Base-by-base conservation (phyloP, 2,329 filamentous ascomycete genomes). In the Chaetoscypha palmicola region DNA sequence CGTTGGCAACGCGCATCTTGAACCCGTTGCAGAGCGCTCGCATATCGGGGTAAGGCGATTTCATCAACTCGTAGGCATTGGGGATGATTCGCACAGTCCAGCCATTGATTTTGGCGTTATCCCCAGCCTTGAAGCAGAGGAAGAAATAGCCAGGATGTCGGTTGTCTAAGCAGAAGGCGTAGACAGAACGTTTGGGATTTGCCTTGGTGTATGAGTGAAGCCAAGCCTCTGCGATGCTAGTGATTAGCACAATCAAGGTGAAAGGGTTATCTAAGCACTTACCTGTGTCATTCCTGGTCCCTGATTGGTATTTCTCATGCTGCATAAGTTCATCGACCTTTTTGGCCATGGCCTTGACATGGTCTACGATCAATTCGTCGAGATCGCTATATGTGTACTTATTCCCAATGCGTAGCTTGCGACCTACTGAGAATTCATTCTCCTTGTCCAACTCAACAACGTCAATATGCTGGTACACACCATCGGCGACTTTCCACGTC, bases 261-360 rank as follows among this genome's bases (percentile, higher is more conserved):
- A 14, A 46, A 17, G 30, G 44, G 41, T 17, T 16, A 16, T 16
- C 11, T 37, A 11, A 26, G 24, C 43, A 72, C 85, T 71, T 81
- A 95, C 91, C 90, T 51, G 89, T 86, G 59, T 92, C 85, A 49
- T 80, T 73, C 59, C 83, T 83, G 49, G 80, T 90, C 48, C 84
- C 81, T 51, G 79, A 79, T 67, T 94, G 88, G 71, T 86, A 98
- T 66, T 95, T 95, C 63, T 97, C 91, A 64, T 96, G 83, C 53
- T 83, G 79, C 74, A 88, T 92, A 72, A 98, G 82, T 71, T 98
- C 91, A 54, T 94, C 88, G 40, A 97, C 91, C 73, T 98, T 98
- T 66, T 84, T 86, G 14, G 89, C 86, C 92, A 97, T 98, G 41
- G 90, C 87, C 69, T 95, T 92, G 62, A 98, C 87, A 62, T 98